Evolutionary conservation across 441 rosid species (phyloP), one percentile per base, ranked within the genome.

Genomic region (Monsonia emarginata): DNA sequence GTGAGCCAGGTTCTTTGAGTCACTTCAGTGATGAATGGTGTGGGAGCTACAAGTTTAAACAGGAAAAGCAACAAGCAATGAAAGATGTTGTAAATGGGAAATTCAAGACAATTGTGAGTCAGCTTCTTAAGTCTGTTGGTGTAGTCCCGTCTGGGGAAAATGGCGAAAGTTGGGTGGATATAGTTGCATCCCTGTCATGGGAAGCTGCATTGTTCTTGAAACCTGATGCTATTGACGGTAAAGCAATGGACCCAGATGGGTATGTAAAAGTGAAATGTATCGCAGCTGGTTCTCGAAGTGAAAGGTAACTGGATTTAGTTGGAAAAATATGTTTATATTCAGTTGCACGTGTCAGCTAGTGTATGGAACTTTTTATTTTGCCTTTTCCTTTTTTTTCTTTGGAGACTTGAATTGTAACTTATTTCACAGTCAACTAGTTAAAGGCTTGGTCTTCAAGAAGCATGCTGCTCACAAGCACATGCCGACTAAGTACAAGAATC

Each of bases 391-490:
- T 31, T 40, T 11, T 65, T 18, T 19, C 48, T 27, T 36, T 62
- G 13, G 27, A 46, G 26, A 11, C 27, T 44, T 64, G 18, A 44
- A 8, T 24, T 8, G 26, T 24, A 25, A 25, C 9, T 11, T 24
- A 18, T 24, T 70, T 69, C 79, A 78, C 92, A 94, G 99, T 81
- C 81, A 88, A 79, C 80, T 94, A 68, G 79, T 94, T 75, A 84
- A 76, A 77, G 99, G 99, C 62, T 77, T 86, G 83, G 97, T 91
- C 75, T 94, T 94, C 67, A 91, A 91, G 72, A 94, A 91, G 84
- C 92, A 72, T 83, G 97, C 92, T 58, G 96, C 99, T 64, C 99
- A 83, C 85, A 94, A 94, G 79, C 97, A 88, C 83, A 94, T 94
- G 99, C 86, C 87, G 9, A 91, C 96, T 19, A 73, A 71, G 61